Evolutionary conservation across 2,329 filamentous ascomycete species (phyloP), one percentile per base, ranked within the genome.

Genomic region (Aspergillus versicolor): DNA sequence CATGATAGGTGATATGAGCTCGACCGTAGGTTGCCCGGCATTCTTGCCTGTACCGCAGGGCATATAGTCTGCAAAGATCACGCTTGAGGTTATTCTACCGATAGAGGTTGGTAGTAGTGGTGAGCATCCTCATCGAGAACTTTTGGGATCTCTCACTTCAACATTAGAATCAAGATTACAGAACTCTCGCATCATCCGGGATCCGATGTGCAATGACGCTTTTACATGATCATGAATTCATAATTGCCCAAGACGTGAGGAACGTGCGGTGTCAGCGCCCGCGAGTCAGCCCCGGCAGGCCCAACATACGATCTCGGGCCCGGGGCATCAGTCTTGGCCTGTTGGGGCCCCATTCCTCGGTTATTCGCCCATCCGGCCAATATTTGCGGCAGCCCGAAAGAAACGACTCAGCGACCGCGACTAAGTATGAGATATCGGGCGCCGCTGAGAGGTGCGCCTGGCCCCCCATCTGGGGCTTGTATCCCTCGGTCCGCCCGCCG

Each of bases 241-340:
- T 21, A 21, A 21, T 21, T 21, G 15, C 27, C 27, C 27, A 30
- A 30, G 27, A 30, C 8, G 27, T 30, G 9, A 15, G 8, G 19
- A 30, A 11, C 5, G 15, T 2, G 21, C 5, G 47, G 22, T 41
- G 49, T 52, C 49, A 52, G 49, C 24, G n/a, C 21, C 15, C 4
- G 22, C 40, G 49, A 52, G 27, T 52, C 49, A 52, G 48, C 24
- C n/a, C 22, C 21, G 21, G 8, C 12, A 13, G n/a, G 13, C 21
- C 27, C 30, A 43, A 52, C 49, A 34, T 52, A 52, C 49, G 49
- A 52, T 52, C 40, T 44, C 49, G 49, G 49, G 21, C n/a, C 49
- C 49, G 38, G 22, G 9, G 27, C 19, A 3, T 47, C 34, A 15
- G 7, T 37, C 13, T 15, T 24, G 21, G 12, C 41, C 13, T 7